Base-by-base conservation (phyloP, 768 basidiomycete species). In the Boletus fagicola region DNA sequence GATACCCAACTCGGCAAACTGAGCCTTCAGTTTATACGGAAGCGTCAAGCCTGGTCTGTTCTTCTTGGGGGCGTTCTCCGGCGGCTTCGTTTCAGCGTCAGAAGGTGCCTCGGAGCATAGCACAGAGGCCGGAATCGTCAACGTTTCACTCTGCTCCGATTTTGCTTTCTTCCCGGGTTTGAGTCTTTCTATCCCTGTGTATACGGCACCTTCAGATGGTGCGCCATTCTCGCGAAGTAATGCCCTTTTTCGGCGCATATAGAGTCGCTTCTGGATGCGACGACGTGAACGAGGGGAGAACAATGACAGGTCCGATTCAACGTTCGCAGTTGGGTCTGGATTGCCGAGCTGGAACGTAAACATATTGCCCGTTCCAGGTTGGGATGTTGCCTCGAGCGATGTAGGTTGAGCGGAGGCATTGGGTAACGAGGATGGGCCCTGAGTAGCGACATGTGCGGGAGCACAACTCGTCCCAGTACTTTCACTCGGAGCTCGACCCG, bases 171-270 rank as follows among this genome's bases (percentile, higher is more conserved):
- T 66, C 47, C 80, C 79, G 5, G 80, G 77, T 53, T 73, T 80
- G 51, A 79, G 53, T 65, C 77, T 62, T 65, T 49, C 56, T 36
- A 62, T 22, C 5, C 56, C 38, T 4, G 55, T 47, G 26, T 45
- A 48, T 3, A 56, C 13, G 2, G 16, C 26, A 28, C 38, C 49
- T 13, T 51, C 45, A 10, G 58, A 18, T n/a, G 20, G 26, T 7
- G 6, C 69, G 10, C 57, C 65, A 13, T 61, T 68, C 40, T 76
- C 86, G 30, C 66, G 64, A 33, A 75, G 69, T 30, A 75, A 70
- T 4, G 89, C 88, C 43, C 88, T 80, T 66, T 82, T 85, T 30
- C 82, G 80, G 6, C 88, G 83, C 89, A 90, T 90, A 61, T 87
- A 81, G 7, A 90, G 73, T 39, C 87, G 77, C 56, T 89, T 89